Evolutionary conservation across 371 early-diverging fungal genomes (phyloP), one percentile per base, ranked within the genome.

Genomic region (Mortierella sp.): DNA sequence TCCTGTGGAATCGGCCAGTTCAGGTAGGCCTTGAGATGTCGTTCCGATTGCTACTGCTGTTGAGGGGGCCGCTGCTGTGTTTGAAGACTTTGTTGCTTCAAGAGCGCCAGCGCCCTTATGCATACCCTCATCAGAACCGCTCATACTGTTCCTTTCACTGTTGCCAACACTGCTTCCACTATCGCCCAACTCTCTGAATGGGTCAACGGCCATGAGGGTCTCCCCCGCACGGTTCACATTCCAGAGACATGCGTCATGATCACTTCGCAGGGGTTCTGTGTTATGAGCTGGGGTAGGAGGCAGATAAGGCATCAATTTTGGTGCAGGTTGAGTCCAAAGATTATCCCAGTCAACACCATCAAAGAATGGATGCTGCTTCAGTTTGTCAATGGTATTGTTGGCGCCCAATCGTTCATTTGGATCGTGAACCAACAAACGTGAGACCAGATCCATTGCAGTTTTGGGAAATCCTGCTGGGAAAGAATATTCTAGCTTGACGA

Each of bases 311-410:
- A 82, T 70, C 21, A 85, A 55, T 40, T 58, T 70, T 11, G 92
- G 93, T 22, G 93, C 92, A 8, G 86, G 85, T 36, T 86, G 84
- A 7, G 73, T 57, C 65, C 86, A 85, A 16, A 96, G 61, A 15
- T 83, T 68, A 0, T 87, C 84, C 97, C 98, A 99, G 41, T 95
- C 88, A 9, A 98, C 87, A 22, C 92, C 96, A 0, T 88, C 83
- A 80, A 99, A 99, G 74, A 97, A 99, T 7, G 92, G 85, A 79
- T 99, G 99, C 5, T 69, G 66, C 76, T 96, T 97, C 15, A 98
- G 87, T 43, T 93, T 92, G 0, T 87, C 87, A 13, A 96, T 87
- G 22, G 87, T 80, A 32, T 84, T 84, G 16, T 86, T 90, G 8
- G 91, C 84, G 22, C 95, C 95, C 15, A 96, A 74, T 43, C 97